Percentiles rank a stretch among this genome's conserved stretches.
These are phyloP conservation scores for Pseudomassariella vexata DNA, from an alignment of 2,329 filamentous ascomycete genomes.

Conservation along the genomic window DNA sequence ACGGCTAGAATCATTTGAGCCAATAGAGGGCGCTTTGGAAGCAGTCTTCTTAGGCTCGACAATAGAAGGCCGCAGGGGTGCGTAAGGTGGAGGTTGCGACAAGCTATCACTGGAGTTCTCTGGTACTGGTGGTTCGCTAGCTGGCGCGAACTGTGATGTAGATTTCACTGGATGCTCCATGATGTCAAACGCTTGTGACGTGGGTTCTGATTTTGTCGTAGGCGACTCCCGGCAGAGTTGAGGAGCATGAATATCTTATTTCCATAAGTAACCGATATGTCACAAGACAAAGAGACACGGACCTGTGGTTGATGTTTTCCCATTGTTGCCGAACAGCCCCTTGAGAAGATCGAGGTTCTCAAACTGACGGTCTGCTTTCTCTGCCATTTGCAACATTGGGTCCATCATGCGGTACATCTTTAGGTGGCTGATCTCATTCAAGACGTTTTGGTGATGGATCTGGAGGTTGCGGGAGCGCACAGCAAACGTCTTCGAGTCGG, in stretches of 20 bases:
- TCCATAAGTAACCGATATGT: too few species aligned
- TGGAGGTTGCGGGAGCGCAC: neutral
- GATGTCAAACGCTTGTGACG: too few species aligned
- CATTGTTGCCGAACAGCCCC: slow-evolving; percentile 3
- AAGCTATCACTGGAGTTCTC: too few species aligned
- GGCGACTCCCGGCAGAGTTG: neutral
- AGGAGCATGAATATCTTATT: neutral
- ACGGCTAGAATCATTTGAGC: too few species aligned
- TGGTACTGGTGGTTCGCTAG: too few species aligned
- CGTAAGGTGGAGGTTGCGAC: too few species aligned
- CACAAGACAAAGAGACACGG: neutral
- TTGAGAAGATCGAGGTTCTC: slow-evolving; percentile 8
- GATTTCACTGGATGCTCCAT: too few species aligned
- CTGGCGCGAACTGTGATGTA: too few species aligned
- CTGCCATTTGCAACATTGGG: neutral
- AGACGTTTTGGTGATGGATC: neutral
- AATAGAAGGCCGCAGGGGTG: too few species aligned
- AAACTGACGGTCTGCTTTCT: slow-evolving; percentile 2
- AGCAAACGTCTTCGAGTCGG: neutral
- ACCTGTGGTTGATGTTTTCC: neutral
- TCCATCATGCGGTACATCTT: neutral
- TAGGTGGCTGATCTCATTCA: slow-evolving; percentile 1
- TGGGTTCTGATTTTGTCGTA: too few species aligned
- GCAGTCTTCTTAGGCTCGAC: too few species aligned
- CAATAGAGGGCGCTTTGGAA: too few species aligned